A percentile compares a stretch with the other conserved stretches of the same genome.
Conservation (phyloP, 345 rosid genomes). For the Corchorus capsularis region DNA sequence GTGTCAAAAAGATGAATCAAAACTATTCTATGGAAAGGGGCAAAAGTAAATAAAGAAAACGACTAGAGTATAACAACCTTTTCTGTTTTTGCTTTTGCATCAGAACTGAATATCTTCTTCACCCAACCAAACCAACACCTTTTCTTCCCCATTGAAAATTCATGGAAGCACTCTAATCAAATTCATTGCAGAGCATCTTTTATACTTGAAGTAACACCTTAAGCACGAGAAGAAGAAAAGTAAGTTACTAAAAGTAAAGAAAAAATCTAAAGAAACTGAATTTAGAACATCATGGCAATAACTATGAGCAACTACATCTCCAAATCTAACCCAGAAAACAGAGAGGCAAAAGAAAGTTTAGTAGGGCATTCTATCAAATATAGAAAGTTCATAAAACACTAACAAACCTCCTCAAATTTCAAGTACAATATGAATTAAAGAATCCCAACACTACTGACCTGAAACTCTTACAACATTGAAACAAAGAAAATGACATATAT, state of each 20-base stretch:
- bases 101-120: conserved; percentile 50
- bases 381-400: not conserved
- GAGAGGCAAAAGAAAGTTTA: not conserved
- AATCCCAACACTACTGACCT: not conserved
- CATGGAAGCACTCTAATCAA: conserved; percentile 32
- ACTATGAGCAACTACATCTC: not conserved
- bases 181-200: conserved; percentile 20
- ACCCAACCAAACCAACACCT: conserved; percentile 68
- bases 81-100: conserved; percentile 49
- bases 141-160: conserved; percentile 61
- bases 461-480: not conserved
- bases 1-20: not conserved
- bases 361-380: not conserved
- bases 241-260: conserved; percentile 2
- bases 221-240: conserved; percentile 17
- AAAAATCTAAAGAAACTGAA: not conserved
- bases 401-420: not conserved
- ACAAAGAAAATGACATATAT: not conserved
- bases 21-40: not conserved
- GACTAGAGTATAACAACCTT: conserved; percentile 41
- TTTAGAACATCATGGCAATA: not conserved
- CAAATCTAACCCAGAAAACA: conserved; percentile 4
- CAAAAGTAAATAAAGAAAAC: not conserved
- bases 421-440: not conserved
- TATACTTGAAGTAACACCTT: conserved; percentile 22